Evolutionary conservation across 345 rosid genomes (phyloP), one percentile per base, ranked within the genome.

Genomic region (Citrus hindsii): DNA sequence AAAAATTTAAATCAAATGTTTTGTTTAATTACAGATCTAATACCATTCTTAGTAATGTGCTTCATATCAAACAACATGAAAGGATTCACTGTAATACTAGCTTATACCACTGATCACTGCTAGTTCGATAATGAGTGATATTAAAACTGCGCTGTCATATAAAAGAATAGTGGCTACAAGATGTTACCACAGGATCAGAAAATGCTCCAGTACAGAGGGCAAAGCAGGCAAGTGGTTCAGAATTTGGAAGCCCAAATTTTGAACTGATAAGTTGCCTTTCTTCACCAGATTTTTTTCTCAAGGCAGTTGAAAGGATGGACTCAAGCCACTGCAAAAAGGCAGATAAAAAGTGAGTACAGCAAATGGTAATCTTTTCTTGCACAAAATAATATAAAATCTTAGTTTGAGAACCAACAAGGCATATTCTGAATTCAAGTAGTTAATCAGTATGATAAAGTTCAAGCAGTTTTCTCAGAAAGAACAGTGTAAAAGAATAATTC

Each of bases 101-200:
- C 22, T 64, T 64, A 14, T 66, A 22, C 22, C 16, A 66, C 46
- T 22, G 5, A 33, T 22, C 9, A 60, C 42, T 37, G 8, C 28
- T 18, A 72, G 18, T 7, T 48, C 18, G 25, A 67, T 10, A 42
- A 32, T 25, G 35, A 56, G 25, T 28, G 33, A 8, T 32, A 74
- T 37, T 35, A 16, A 24, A 40, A 59, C 71, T 42, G 63, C n/a
- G 27, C 51, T 67, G 60, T 53, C 37, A 24, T 68, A 51, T 65
- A 37, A 40, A 71, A 68, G 24, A 65, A 40, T 24, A 59, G 56
- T 9, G 33, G 38, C 35, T 32, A 74, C 38, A 35, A 71, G 75
- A 25, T 37, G 35, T 89, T 93, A 95, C 98, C 97, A 84, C 83
- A 6, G 98, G 97, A 88, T 93, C 97, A 67, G 98, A 93, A 73